A percentile compares a stretch with the other conserved stretches of the same genome.
Evolutionary conservation across 1,139 yeast species (phyloP).

Genomic region (Geotrichum siamense): DNA sequence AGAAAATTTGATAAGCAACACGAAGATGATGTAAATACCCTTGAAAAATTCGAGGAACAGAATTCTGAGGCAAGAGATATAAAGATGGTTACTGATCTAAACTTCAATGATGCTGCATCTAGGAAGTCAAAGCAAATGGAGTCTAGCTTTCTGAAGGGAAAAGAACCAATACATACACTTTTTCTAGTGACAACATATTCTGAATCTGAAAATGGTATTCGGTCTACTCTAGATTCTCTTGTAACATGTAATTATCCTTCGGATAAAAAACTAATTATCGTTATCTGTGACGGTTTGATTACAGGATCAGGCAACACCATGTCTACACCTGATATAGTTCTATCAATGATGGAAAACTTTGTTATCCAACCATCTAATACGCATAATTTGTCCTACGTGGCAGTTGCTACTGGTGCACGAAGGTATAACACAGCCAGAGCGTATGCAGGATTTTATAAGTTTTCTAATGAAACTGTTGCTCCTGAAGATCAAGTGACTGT

Average conservation of each 20-base stretch:
- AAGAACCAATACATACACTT: slow-evolving; percentile 41
- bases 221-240: slow-evolving; percentile 31
- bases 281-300: slow-evolving; percentile 34
- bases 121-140: not conserved
- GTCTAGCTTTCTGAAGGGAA: slow-evolving; percentile 6
- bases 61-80: not conserved
- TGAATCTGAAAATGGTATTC: slow-evolving; percentile 29
- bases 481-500: slow-evolving; percentile 48
- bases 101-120: not conserved
- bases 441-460: slow-evolving; percentile 31
- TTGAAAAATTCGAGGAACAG: not conserved
- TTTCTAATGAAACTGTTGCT: slow-evolving; percentile 40
- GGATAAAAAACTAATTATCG: slow-evolving; percentile 28
- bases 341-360: slow-evolving; percentile 55
- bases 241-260: slow-evolving; percentile 30
- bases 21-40: not conserved
- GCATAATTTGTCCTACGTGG: slow-evolving; percentile 28
- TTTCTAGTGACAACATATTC: slow-evolving; percentile 34
- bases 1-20: not conserved
- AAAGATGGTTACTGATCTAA: not conserved
- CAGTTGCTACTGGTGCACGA: slow-evolving; percentile 31
- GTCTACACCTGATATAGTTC: slow-evolving; percentile 32
- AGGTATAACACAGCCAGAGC: slow-evolving; percentile 31
- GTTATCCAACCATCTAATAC: slow-evolving; percentile 26
- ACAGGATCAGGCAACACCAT: slow-evolving; percentile 27